Base-by-base conservation (phyloP, 352 stramenopile genomes). In the Phytophthora constricta region DNA sequence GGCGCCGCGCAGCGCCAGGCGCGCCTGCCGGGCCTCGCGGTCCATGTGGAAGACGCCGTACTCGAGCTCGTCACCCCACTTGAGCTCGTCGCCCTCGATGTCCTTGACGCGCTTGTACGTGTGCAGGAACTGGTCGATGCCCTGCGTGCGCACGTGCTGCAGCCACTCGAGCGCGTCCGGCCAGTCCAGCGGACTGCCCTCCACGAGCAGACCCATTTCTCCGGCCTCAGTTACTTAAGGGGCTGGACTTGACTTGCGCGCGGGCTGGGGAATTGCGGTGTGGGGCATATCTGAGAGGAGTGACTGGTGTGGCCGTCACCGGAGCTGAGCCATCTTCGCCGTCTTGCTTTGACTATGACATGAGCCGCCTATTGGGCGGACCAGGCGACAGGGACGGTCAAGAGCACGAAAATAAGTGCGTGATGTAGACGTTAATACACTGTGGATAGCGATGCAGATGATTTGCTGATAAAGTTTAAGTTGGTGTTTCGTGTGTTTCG, bases 61-160 rank as follows among this genome's bases (percentile, higher is more conserved):
- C 87, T 99, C 98, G 72, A 99, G 96, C 79, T 99, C 97, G 83
- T 99, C 97, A 59, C 97, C 97, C 96, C 97, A 99, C 57, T 98
- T 91, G 48, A 99, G 84, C 72, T 97, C 93, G 76, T 98, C 93
- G 50, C 93, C 94, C 53, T 93, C 89, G 50, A 98, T 96, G 80
- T 97, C 91, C 75, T 99, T 98, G 22, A 98, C 93, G 60, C 93
- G 89, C 56, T 96, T 87, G 79, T 98, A 99, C 26, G 96, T 98
- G 61, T 97, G 96, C 56, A 99, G 84, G 75, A 99, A 99, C 84
- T 99, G 97, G 53, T 96, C 77, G 34, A 99, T 97, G 58, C 97
- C 97, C 55, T 98, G 90, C 65, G 91, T 70, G 43, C 97, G 90
- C 63, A 99, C 96, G 74, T 99, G 97, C 53, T 96, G 80, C 26